Conservation (phyloP, 2,329 filamentous ascomycete species). For the Penicillium capsulatum region DNA sequence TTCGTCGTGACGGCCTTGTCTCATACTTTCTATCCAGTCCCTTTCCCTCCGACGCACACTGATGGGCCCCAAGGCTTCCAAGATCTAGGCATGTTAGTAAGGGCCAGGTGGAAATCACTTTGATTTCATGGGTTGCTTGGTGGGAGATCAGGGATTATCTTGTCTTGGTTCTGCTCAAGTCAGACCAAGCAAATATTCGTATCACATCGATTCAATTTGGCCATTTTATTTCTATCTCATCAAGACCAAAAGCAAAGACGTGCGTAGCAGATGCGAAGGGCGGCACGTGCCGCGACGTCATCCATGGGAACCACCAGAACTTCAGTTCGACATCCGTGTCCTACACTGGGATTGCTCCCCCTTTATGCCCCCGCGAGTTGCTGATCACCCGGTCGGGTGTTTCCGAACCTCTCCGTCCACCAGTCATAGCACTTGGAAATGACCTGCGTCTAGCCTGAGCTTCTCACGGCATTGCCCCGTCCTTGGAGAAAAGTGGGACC, state of each 20-base stretch:
- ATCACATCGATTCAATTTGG: too few relatives aligned
- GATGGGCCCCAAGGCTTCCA: too few relatives aligned
- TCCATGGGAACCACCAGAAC: conserved; percentile 7
- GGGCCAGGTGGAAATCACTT: too few relatives aligned
- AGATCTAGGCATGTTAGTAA: too few relatives aligned
- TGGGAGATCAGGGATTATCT: too few relatives aligned
- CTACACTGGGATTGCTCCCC: not conserved
- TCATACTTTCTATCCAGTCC: too few relatives aligned
- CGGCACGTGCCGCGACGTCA: conserved; percentile 29
- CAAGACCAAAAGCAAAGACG: not conserved
- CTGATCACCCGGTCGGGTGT: conserved; percentile 3
- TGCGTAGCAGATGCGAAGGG: not conserved
- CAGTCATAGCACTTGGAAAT: not conserved
- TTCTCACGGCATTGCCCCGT: conserved; percentile 2
- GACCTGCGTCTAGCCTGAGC: conserved; percentile 6
- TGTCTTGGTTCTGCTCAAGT: too few relatives aligned
- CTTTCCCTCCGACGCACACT: too few relatives aligned
- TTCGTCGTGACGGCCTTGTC: too few relatives aligned
- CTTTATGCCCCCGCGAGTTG: conserved; percentile 2
- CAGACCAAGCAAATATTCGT: too few relatives aligned
- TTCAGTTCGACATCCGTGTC: not conserved
- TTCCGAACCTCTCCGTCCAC: conserved; percentile 1
- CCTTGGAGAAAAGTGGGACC: conserved; percentile 14
- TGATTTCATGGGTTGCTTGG: too few relatives aligned
- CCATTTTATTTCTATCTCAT: too few relatives aligned